Evolutionary conservation across 164 flowering plant genomes (phyloP), one percentile per base, ranked within the genome.

Genomic region (Vitis rotundifolia): DNA sequence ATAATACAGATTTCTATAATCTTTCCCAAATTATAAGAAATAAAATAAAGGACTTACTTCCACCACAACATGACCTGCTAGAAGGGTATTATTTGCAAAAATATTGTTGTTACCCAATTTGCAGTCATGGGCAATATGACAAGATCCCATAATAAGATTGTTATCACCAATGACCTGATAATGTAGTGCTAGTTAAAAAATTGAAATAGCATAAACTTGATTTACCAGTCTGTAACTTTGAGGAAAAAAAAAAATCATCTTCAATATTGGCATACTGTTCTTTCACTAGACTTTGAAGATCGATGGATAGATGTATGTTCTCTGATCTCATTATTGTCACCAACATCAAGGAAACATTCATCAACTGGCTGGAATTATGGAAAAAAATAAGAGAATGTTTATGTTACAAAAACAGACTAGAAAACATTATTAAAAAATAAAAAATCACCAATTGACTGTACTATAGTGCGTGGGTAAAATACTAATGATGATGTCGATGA

Each of bases 111-210:
- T 80, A 1, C 99, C 97, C 70, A 95, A 82, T 83, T 88, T 93
- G 89, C 97, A 95, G 78, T 95, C 99, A 82, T 95, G 99, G 49
- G 99, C 99, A 69, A 93, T 83, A 81, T 93, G 99, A 77, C 99
- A 90, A 63, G 94, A 89, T 3, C 99, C 98, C 99, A 95, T 95
- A 48, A 95, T 89, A 65, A 95, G 93, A 86, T 95, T 91, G 79
- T 81, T 84, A 73, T 83, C 80, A 62, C 97, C 97, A 77, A 95
- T 91, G 53, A 91, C 87, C 99, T 95, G 82, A 55, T 67, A 29
- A 66, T 44, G 22, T 14, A 75, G 67, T 55, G 50, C 49, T 15
- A 53, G 48, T 70, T 67, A 78, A 56, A 58, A 70, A 22, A 59
- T 11, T 11, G 1, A 65, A 47, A 28, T 52, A 31, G 6, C 2